Evolutionary conservation across 805 yeast genomes (phyloP).

Genomic region (Ogataea salicorniae): DNA sequence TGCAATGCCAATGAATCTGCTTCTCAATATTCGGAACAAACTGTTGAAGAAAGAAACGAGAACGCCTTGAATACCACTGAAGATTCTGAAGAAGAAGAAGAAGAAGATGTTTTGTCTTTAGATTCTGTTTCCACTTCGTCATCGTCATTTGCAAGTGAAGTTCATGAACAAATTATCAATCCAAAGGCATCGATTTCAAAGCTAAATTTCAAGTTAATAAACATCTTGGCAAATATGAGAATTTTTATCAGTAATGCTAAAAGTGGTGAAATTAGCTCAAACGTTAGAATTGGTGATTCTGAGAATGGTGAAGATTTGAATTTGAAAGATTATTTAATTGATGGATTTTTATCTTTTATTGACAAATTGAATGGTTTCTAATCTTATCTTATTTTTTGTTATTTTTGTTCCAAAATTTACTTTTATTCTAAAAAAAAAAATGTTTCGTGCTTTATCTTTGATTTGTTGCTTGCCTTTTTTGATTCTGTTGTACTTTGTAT

Average conservation of each 20-base stretch:
- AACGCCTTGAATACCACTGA: background rate
- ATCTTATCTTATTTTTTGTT: background rate
- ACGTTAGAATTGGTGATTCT: conserved; percentile 15
- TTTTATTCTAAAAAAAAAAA: background rate
- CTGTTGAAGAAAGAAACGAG: background rate
- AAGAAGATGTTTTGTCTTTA: background rate
- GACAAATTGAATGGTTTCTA: conserved; percentile 21
- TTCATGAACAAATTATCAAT: conserved; percentile 3
- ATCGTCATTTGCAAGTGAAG: background rate
- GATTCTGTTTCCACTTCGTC: background rate
- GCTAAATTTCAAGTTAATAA: conserved; percentile 22
- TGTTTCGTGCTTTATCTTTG: too few relatives aligned
- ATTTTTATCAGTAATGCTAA: conserved; percentile 25
- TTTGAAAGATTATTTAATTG: conserved; percentile 21
- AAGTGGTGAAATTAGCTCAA: conserved; percentile 6
- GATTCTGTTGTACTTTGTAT: too few relatives aligned
- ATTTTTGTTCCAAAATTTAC: background rate
- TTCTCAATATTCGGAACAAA: background rate
- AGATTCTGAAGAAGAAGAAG: background rate
- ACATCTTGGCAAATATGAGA: conserved; percentile 27
- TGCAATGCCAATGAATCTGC: conserved; percentile 1
- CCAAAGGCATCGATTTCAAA: conserved; percentile 17
- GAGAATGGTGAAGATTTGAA: conserved; percentile 7
- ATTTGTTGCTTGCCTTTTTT: too few relatives aligned
- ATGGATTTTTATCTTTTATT: conserved; percentile 19